Evolutionary conservation across 345 rosid genomes (phyloP).

Genomic region (Zanthoxylum bungeanum): DNA sequence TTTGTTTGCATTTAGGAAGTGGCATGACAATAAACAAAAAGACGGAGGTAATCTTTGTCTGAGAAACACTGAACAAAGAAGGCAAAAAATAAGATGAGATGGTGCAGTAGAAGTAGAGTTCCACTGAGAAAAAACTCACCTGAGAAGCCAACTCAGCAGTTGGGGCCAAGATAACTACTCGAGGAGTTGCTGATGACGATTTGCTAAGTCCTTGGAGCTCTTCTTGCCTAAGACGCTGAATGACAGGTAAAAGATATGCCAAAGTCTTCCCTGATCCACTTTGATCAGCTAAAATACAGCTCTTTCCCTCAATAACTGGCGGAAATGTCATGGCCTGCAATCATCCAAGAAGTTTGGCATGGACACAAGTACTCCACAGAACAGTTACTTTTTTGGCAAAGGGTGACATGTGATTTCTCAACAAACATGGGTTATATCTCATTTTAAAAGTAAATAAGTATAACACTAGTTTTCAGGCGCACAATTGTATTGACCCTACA

Average conservation of each 20-base stretch:
- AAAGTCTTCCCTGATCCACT: conserved; percentile 98
- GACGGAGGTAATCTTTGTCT: neutral
- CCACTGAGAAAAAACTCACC: conserved; percentile 35
- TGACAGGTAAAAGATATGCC: conserved; percentile 78
- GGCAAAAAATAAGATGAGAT: neutral
- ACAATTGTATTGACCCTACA: neutral
- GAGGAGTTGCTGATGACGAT: conserved; percentile 61
- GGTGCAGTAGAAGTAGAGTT: neutral
- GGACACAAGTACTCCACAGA: neutral
- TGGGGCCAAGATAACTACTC: conserved; percentile 74
- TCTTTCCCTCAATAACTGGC: conserved; percentile 68
- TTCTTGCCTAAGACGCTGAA: conserved; percentile 85
- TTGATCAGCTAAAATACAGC: conserved; percentile 92
- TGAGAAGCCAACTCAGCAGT: conserved; percentile 97
- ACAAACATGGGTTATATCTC: neutral
- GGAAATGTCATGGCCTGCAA: conserved; percentile 86
- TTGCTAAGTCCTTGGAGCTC: conserved; percentile 69
- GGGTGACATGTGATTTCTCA: neutral
- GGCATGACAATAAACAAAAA: neutral
- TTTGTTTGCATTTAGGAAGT: neutral
- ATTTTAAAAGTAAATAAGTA: neutral
- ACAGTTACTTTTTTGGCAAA: neutral
- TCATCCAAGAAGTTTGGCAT: conserved; percentile 15
- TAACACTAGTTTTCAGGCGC: neutral
- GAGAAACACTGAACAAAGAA: neutral